phyloP scores from a whole-genome alignment of 1,139 yeast genomes.

The Saccharomyces pastorianus region DNA sequence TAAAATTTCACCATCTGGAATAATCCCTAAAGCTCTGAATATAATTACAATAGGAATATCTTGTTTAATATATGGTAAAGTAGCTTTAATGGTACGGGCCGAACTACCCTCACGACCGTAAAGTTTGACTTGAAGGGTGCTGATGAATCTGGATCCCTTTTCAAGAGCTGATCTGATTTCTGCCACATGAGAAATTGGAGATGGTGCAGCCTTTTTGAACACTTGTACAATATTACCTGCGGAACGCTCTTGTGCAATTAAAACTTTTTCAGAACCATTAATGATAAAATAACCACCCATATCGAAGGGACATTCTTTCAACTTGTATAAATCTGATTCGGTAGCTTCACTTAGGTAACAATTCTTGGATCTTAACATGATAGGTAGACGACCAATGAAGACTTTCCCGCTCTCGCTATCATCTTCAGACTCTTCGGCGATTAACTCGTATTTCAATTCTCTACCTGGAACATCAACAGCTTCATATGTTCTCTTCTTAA shows the following conservation, averaged over 20 bases:
- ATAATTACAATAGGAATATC: conserved; percentile 96
- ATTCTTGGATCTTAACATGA: conserved; percentile 93
- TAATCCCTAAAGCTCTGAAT: conserved; percentile 95
- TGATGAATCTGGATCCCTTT: conserved; percentile 90
- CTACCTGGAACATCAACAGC: conserved; percentile 66
- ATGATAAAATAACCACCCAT: conserved; percentile 99
- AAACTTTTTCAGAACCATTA: conserved; percentile 95
- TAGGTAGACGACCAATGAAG: conserved; percentile 93
- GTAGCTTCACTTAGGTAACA: conserved; percentile 87
- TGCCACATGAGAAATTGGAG: conserved; percentile 92
- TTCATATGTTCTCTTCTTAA: conserved; percentile 81
- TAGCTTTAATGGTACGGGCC: conserved; percentile 84
- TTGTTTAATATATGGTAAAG: conserved; percentile 90
- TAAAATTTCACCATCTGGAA: conserved; percentile 96
- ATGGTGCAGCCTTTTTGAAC: conserved; percentile 93
- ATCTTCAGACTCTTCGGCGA: conserved; percentile 39
- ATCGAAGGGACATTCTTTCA: conserved; percentile 97
- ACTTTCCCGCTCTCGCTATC: conserved; percentile 68
- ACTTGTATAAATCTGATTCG: conserved; percentile 90
- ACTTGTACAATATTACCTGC: conserved; percentile 98
- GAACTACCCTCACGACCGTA: conserved; percentile 75
- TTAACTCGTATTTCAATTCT: conserved; percentile 64
- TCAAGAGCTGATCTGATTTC: conserved; percentile 97
- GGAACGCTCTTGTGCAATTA: conserved; percentile 96
- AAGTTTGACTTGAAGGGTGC: conserved; percentile 88